Evolutionary conservation across 345 rosid species (phyloP).

Genomic region (Reutealis trisperma): DNA sequence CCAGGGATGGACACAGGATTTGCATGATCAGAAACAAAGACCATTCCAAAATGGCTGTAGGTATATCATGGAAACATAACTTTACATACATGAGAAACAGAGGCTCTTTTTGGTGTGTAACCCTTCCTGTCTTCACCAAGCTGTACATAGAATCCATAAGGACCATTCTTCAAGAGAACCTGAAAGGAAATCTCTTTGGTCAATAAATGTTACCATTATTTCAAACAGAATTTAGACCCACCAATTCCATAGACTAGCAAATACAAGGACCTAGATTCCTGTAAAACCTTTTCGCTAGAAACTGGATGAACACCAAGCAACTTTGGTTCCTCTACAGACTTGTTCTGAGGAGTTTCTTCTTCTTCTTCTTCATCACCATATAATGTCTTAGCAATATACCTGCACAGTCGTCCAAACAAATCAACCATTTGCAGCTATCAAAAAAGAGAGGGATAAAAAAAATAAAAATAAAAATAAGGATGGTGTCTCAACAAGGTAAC

Average conservation of each 20-base stretch:
- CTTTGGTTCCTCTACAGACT: constrained; percentile 74
- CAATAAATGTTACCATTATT: neutral
- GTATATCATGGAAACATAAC: neutral
- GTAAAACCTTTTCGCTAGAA: constrained; percentile 81
- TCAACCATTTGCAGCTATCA: constrained; percentile 14
- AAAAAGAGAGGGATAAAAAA: neutral
- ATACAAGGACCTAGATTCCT: neutral
- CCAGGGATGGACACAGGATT: neutral
- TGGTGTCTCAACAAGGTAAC: neutral
- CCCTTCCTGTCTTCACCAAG: constrained; percentile 89
- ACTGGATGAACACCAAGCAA: constrained; percentile 76
- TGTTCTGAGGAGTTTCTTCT: constrained; percentile 50
- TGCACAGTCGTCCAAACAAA: constrained; percentile 23
- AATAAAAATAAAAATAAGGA: too few relatives aligned
- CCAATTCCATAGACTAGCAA: constrained; percentile 5
- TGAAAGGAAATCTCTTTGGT: constrained; percentile 24
- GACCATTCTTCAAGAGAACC: constrained; percentile 90
- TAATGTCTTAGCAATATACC: constrained; percentile 87
- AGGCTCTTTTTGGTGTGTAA: constrained; percentile 72
- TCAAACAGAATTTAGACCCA: neutral
- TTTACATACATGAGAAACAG: constrained; percentile 64
- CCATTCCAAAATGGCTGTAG: neutral
- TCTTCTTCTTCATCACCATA: constrained; percentile 77
- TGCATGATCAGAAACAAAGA: neutral
- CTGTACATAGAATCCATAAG: constrained; percentile 89